Conservation (phyloP, 2,329 filamentous ascomycete species). For the Conoideocrella luteorostrata region DNA sequence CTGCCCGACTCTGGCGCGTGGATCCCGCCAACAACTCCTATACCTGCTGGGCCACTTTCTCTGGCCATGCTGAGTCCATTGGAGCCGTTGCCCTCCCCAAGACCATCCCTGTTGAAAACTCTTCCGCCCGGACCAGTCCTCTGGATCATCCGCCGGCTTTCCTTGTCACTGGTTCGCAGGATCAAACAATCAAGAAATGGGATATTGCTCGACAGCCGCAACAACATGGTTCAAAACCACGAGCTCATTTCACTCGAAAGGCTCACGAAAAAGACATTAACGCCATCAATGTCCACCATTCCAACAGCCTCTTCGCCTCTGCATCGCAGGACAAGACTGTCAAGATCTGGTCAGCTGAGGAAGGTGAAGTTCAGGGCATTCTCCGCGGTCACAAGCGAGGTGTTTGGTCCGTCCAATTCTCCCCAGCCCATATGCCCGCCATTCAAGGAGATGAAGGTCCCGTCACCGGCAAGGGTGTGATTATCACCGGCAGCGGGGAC, state of each 20-base stretch:
- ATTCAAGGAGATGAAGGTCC: slow-evolving; percentile 66
- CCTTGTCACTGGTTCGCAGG: slow-evolving; percentile 86
- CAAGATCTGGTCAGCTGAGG: slow-evolving; percentile 90
- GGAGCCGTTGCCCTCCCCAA: slow-evolving; percentile 83
- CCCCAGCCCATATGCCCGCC: slow-evolving; percentile 68
- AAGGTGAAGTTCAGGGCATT: slow-evolving; percentile 86
- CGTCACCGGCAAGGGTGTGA: slow-evolving; percentile 70
- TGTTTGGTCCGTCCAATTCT: slow-evolving; percentile 92
- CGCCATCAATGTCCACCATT: slow-evolving; percentile 73
- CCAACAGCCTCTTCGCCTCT: slow-evolving; percentile 79
- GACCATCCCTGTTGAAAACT: slow-evolving; percentile 58
- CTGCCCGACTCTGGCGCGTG: slow-evolving; percentile 81
- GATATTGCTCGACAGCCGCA: slow-evolving; percentile 59
- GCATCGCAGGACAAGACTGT: slow-evolving; percentile 95
- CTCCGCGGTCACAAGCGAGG: slow-evolving; percentile 88
- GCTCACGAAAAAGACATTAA: slow-evolving; percentile 99
- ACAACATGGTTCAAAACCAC: slow-evolving; percentile 38
- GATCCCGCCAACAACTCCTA: slow-evolving; percentile 71
- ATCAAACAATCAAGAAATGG: slow-evolving; percentile 93
- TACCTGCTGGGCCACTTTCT: slow-evolving; percentile 73
- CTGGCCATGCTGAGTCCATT: slow-evolving; percentile 88
- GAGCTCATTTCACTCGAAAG: slow-evolving; percentile 80
- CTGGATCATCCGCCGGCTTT: slow-evolving; percentile 76
- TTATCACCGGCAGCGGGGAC: slow-evolving; percentile 89
- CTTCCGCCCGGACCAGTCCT: slow-evolving; percentile 65